phyloP scores from a whole-genome alignment of 129 eudicot species.

The Artemisia argyi region DNA sequence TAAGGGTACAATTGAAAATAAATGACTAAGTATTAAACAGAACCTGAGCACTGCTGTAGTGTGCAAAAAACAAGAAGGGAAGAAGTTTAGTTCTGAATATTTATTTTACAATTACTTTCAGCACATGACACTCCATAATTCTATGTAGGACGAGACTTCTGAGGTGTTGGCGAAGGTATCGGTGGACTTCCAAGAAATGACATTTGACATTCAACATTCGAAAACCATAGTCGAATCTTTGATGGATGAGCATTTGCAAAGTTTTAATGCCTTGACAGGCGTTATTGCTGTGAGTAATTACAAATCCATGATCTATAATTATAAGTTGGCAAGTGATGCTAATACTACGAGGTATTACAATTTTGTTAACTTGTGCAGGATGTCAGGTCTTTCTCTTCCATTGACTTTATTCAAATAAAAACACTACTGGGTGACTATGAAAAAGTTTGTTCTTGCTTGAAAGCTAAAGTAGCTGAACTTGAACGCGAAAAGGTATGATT shows the following conservation, averaged over 20 bases:
- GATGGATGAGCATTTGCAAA: conserved; percentile 64
- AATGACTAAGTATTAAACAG: neutral
- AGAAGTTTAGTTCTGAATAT: conserved; percentile 6
- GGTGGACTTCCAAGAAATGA: conserved; percentile 53
- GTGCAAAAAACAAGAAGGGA: conserved; percentile 10
- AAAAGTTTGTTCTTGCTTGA: conserved; percentile 42
- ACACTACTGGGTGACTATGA: conserved; percentile 44
- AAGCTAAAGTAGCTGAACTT: conserved; percentile 52
- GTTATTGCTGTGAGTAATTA: conserved; percentile 57
- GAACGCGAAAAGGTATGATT: conserved; percentile 73
- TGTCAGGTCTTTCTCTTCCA: conserved; percentile 43
- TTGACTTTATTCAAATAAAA: conserved; percentile 43
- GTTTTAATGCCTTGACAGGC: conserved; percentile 30
- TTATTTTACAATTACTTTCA: conserved; percentile 9
- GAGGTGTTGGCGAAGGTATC: conserved; percentile 41
- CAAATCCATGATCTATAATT: conserved; percentile 1
- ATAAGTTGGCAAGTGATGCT: neutral
- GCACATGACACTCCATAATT: conserved; percentile 17
- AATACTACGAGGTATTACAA: conserved; percentile 1
- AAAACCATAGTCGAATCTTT: conserved; percentile 41
- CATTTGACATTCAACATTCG: conserved; percentile 53
- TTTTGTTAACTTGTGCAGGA: conserved; percentile 45
- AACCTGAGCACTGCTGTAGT: neutral
- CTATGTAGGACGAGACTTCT: conserved; percentile 42
- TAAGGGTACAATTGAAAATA: neutral